Percentiles rank a stretch among this genome's conserved stretches.
Conservation (phyloP, 1,284 basidiomycete genomes). For the Ganoderma lucidum region DNA sequence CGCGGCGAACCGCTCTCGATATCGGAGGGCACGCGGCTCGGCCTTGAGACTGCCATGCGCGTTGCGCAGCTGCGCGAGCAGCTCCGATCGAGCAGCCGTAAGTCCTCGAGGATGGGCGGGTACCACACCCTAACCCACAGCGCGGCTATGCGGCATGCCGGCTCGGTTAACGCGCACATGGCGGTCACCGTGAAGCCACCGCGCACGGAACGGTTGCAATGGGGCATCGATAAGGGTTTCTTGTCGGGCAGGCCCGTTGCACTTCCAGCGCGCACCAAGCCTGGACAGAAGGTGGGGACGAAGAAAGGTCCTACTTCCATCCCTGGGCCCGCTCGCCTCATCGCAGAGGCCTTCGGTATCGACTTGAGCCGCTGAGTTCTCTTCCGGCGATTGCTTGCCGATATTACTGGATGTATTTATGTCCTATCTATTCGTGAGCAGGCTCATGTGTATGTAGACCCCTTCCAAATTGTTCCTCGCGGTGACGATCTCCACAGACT, state of each 20-base stretch:
- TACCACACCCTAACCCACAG: conserved; percentile 31
- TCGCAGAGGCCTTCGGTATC: conserved; percentile 35
- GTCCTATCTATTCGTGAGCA: conserved; percentile 9
- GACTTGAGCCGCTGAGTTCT: conserved; percentile 19
- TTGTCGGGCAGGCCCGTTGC: conserved; percentile 22
- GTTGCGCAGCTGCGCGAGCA: conserved; percentile 38
- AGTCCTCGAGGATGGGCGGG: conserved; percentile 22
- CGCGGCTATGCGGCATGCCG: conserved; percentile 25
- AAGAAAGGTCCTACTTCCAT: conserved; percentile 23
- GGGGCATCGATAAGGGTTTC: conserved; percentile 30
- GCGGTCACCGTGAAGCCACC: conserved; percentile 7
- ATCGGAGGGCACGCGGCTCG: conserved; percentile 39
- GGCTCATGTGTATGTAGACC: background rate
- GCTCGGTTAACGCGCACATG: background rate
- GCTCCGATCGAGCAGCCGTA: conserved; percentile 26
- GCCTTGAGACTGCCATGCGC: conserved; percentile 36
- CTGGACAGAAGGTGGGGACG: conserved; percentile 10
- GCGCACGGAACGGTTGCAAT: conserved; percentile 25
- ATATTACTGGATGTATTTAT: conserved; percentile 12
- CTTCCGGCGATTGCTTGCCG: background rate
- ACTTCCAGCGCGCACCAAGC: conserved; percentile 13
- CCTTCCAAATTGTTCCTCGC: background rate
- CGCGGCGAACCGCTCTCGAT: conserved; percentile 37
- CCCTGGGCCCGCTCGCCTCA: conserved; percentile 30
- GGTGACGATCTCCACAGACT: background rate